Conservation (phyloP, 2,329 filamentous ascomycete genomes). For the Trichoderma sp. region DNA sequence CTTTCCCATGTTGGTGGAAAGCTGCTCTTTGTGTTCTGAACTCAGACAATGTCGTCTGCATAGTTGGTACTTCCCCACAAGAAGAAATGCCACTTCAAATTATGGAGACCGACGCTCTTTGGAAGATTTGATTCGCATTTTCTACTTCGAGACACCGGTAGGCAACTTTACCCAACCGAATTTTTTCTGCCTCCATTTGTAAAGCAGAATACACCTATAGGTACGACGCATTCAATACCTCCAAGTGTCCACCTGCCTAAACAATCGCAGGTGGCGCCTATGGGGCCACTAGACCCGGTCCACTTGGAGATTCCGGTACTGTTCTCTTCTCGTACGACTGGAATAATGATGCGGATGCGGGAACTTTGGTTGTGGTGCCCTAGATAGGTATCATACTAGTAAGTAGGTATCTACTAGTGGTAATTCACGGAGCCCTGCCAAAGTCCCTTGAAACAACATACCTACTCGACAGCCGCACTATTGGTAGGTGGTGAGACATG, state of each 20-base stretch:
- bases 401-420: too few species aligned
- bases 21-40: background rate
- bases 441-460: background rate
- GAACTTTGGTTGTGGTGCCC: background rate
- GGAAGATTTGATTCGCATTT: background rate
- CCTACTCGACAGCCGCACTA: background rate
- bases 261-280: conserved; percentile 4
- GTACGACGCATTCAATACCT: background rate
- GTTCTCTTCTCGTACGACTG: background rate
- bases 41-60: background rate
- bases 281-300: background rate
- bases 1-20: background rate
- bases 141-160: background rate
- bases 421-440: background rate
- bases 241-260: conserved; percentile 15
- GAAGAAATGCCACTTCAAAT: background rate
- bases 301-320: background rate
- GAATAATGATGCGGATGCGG: background rate
- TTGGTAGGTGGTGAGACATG: background rate
- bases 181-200: background rate
- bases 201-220: background rate
- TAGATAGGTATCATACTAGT: background rate
- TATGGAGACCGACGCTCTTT: background rate
- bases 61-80: background rate
- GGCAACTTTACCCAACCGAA: background rate